Percentiles rank a stretch among this genome's conserved stretches.
Conservation (phyloP, 1,284 basidiomycete species). For the Bothia castanella region DNA sequence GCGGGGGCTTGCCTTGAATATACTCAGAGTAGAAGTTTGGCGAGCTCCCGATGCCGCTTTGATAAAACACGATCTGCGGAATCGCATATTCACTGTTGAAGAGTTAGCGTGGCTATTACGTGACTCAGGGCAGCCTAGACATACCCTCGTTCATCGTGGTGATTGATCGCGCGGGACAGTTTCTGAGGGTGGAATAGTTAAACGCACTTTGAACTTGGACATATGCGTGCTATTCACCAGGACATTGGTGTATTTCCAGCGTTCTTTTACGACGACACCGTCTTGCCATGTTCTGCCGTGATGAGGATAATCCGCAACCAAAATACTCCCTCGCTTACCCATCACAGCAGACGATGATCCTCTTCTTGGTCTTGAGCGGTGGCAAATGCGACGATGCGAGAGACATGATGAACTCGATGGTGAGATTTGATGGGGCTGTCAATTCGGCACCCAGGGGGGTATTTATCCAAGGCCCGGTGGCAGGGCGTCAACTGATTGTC, state of each 20-base stretch:
- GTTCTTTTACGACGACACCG: constrained; percentile 43
- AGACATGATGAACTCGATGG: constrained; percentile 14
- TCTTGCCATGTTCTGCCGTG: constrained; percentile 38
- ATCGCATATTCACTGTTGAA: constrained; percentile 41
- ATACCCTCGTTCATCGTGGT: constrained; percentile 51
- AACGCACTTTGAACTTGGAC: neutral
- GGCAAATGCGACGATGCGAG: neutral
- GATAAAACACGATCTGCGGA: constrained; percentile 67
- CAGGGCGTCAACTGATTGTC: constrained; percentile 5
- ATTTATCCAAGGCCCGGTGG: constrained; percentile 19
- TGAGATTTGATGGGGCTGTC: neutral
- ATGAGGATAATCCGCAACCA: neutral
- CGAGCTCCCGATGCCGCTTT: constrained; percentile 63
- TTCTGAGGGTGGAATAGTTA: constrained; percentile 46
- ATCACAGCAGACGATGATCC: constrained; percentile 68
- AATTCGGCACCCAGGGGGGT: neutral
- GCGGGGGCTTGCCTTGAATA: constrained; percentile 40
- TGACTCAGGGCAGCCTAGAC: constrained; percentile 12
- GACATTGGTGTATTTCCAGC: constrained; percentile 61
- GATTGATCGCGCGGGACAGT: constrained; percentile 42
- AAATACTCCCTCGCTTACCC: constrained; percentile 43
- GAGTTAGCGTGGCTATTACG: neutral
- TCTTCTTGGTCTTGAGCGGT: constrained; percentile 42
- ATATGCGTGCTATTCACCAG: constrained; percentile 40
- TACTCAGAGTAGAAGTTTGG: constrained; percentile 54